phyloP scores from a whole-genome alignment of 2,329 filamentous ascomycete species.

The Emergomyces pasteurianus region DNA sequence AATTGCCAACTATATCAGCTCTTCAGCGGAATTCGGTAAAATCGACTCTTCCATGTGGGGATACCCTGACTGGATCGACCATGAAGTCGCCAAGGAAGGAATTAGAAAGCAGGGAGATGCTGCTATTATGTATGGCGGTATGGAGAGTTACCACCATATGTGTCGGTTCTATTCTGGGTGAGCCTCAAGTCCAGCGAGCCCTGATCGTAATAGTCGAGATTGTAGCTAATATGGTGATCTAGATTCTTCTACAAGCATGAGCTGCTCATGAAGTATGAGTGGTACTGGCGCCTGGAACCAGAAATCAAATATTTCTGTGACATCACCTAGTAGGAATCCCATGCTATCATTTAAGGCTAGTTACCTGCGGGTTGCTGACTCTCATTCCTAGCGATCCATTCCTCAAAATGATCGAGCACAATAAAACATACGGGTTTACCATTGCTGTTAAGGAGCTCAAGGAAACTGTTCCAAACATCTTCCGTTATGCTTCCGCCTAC shows the following conservation, averaged over 20 bases:
- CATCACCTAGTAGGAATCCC: conserved; percentile 71
- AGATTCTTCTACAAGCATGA: conserved; percentile 97
- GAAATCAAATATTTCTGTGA: conserved; percentile 99
- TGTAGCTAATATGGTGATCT: conserved; percentile 8
- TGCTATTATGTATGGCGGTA: conserved; percentile 97
- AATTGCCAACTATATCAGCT: conserved; percentile 81
- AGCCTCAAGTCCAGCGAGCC: conserved; percentile 20
- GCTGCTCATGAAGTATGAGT: conserved; percentile 89
- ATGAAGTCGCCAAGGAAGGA: conserved; percentile 85
- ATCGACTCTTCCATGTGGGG: conserved; percentile 90
- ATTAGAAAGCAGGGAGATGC: conserved; percentile 93
- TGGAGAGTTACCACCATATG: conserved; percentile 99
- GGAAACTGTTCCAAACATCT: conserved; percentile 97
- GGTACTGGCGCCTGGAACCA: conserved; percentile 98
- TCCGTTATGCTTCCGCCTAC: conserved; percentile 96
- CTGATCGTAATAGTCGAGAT: neutral
- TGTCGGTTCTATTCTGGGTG: conserved; percentile 98
- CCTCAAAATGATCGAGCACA: conserved; percentile 80
- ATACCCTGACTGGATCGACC: conserved; percentile 91
- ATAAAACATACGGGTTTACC: conserved; percentile 98
- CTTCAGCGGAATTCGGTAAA: conserved; percentile 80
- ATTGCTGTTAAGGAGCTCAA: conserved; percentile 97
- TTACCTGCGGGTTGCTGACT: conserved; percentile 23
- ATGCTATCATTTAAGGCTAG: neutral
- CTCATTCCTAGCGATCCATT: conserved; percentile 66